Percentiles rank a stretch among this genome's conserved stretches.
phyloP scores from a whole-genome alignment of 2,329 filamentous ascomycete genomes.

The Tolypocladium paradoxum region DNA sequence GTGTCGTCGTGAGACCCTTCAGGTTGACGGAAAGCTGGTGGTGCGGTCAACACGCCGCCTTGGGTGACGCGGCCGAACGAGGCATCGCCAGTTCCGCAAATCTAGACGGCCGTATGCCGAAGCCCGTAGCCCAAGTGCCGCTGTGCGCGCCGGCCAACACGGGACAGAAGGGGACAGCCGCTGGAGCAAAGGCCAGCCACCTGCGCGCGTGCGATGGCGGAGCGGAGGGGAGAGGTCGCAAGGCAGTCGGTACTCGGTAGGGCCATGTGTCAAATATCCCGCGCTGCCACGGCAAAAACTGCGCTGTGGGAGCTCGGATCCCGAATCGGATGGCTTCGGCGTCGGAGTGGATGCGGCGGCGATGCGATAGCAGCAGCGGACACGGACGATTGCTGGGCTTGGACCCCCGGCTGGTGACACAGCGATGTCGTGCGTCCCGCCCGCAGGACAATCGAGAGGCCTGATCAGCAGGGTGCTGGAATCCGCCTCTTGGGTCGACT shows the following conservation, averaged over 20 bases:
- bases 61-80: neutral
- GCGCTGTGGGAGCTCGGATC: neutral
- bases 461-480: too few species aligned
- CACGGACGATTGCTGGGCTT: neutral
- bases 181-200: neutral
- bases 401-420: too few species aligned
- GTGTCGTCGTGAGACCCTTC: neutral
- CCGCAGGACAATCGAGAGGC: neutral
- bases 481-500: too few species aligned
- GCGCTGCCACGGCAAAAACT: neutral
- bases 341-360: neutral
- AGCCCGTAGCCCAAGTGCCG: neutral
- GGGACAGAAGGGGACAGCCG: neutral
- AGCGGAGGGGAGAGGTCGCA: neutral
- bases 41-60: neutral
- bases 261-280: neutral
- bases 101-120: neutral
- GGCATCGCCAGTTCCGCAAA: neutral
- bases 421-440: neutral
- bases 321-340: neutral
- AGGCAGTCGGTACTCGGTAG: too few species aligned
- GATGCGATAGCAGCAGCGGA: neutral
- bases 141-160: neutral
- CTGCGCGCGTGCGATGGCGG: neutral
- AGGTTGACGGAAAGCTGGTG: neutral